phyloP scores from a whole-genome alignment of 306 rosid genomes.

The Cucumis hystrix region DNA sequence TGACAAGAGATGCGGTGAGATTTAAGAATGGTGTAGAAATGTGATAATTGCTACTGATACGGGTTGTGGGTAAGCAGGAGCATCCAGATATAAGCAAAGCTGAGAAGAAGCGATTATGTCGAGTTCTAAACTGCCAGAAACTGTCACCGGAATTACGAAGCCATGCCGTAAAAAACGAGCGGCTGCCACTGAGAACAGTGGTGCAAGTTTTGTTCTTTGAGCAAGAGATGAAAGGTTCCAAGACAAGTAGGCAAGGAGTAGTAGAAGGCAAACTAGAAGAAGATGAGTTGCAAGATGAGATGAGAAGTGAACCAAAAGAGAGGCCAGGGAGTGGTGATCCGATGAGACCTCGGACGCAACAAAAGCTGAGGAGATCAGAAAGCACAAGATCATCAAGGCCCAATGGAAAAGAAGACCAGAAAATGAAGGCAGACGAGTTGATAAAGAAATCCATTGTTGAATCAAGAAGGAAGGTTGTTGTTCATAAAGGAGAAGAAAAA shows the following conservation, averaged over 20 bases:
- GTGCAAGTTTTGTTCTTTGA: constrained; percentile 11
- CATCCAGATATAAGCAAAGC: constrained; percentile 11
- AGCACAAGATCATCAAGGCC: not conserved
- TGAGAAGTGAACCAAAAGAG: not conserved
- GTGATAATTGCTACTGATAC: no score
- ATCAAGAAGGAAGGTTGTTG: not conserved
- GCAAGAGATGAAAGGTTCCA: not conserved
- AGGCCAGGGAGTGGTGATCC: not conserved
- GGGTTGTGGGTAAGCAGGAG: not conserved
- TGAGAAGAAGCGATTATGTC: constrained; percentile 5
- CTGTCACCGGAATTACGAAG: constrained; percentile 1
- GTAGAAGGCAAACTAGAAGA: not conserved
- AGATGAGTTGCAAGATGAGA: not conserved
- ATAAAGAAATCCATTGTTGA: not conserved
- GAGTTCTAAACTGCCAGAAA: constrained; percentile 12
- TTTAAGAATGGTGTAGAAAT: no score
- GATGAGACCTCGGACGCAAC: not conserved
- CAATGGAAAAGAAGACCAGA: not conserved
- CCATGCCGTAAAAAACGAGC: constrained; percentile 12
- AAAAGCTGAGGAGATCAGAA: not conserved
- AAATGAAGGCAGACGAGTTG: not conserved
- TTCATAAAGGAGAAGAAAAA: not conserved
- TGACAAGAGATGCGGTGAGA: no score
- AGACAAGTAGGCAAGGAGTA: not conserved
- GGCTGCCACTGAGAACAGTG: constrained; percentile 12